A percentile compares a stretch with the other conserved stretches of the same genome.
phyloP scores from a whole-genome alignment of 1,284 basidiomycete genomes.

The Peniophora sp. region DNA sequence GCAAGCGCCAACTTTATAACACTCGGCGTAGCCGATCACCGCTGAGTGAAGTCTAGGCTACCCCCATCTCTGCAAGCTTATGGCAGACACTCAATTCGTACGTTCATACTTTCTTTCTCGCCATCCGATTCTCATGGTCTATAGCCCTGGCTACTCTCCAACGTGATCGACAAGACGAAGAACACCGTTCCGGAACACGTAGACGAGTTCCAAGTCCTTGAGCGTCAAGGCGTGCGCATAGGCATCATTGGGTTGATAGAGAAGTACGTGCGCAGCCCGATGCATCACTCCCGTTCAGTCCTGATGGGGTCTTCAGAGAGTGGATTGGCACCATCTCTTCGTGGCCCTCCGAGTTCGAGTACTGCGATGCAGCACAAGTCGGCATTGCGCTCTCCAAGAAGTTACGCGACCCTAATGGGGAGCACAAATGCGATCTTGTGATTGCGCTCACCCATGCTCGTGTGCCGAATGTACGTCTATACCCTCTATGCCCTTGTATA shows the following conservation, averaged over 20 bases:
- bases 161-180: constrained; percentile 62
- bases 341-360: constrained; percentile 71
- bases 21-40: not conserved
- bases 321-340: constrained; percentile 84
- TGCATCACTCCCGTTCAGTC: not conserved
- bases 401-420: constrained; percentile 65
- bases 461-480: constrained; percentile 50
- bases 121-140: constrained; percentile 4
- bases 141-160: constrained; percentile 72
- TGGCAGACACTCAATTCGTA: constrained; percentile 62
- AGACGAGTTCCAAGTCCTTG: constrained; percentile 53
- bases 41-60: constrained; percentile 43
- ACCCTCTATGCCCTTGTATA: constrained; percentile 19
- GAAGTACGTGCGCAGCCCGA: constrained; percentile 39
- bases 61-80: constrained; percentile 71
- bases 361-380: constrained; percentile 61
- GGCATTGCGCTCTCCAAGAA: constrained; percentile 59
- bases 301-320: constrained; percentile 36
- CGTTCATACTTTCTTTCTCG: constrained; percentile 25
- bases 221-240: constrained; percentile 61
- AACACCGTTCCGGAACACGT: constrained; percentile 49
- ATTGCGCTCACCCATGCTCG: constrained; percentile 79
- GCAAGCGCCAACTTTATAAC: constrained; percentile 1
- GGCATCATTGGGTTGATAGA: constrained; percentile 83
- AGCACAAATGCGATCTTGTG: constrained; percentile 68